Evolutionary conservation across 139 green algal genomes (phyloP).

Genomic region (Dunaliella sp.): DNA sequence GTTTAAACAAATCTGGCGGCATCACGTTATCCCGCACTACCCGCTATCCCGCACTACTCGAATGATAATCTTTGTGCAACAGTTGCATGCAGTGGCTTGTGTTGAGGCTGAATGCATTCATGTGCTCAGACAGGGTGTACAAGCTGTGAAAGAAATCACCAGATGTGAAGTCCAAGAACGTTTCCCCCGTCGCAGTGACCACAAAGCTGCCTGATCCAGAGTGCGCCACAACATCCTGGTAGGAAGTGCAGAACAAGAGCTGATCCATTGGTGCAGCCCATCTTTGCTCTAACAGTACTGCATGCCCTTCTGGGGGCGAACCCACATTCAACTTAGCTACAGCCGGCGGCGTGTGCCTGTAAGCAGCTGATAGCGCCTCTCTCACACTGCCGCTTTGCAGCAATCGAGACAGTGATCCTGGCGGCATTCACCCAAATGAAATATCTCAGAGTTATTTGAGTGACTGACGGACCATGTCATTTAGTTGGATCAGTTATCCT

Average conservation of each 20-base stretch:
- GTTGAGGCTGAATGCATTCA: neutral
- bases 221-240: slow-evolving; percentile 70
- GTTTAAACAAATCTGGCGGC: neutral
- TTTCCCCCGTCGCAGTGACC: slow-evolving; percentile 57
- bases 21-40: neutral
- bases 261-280: no score
- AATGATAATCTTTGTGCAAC: no score
- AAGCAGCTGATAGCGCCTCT: slow-evolving; percentile 13
- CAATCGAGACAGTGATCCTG: no score
- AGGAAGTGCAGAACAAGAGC: no score
- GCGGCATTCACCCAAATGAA: no score
- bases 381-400: neutral
- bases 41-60: no score
- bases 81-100: neutral
- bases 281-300: no score
- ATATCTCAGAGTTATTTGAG: no score
- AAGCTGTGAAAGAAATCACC: slow-evolving; percentile 22
- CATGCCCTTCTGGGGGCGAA: no score
- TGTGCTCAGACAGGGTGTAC: neutral
- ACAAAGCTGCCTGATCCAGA: slow-evolving; percentile 62
- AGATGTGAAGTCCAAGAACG: slow-evolving; percentile 71
- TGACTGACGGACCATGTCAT: no score
- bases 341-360: slow-evolving; percentile 18
- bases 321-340: slow-evolving; percentile 24
- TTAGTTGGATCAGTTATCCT: no score